Base-by-base conservation (phyloP, 345 rosid genomes). In the Hibiscus syriacus region DNA sequence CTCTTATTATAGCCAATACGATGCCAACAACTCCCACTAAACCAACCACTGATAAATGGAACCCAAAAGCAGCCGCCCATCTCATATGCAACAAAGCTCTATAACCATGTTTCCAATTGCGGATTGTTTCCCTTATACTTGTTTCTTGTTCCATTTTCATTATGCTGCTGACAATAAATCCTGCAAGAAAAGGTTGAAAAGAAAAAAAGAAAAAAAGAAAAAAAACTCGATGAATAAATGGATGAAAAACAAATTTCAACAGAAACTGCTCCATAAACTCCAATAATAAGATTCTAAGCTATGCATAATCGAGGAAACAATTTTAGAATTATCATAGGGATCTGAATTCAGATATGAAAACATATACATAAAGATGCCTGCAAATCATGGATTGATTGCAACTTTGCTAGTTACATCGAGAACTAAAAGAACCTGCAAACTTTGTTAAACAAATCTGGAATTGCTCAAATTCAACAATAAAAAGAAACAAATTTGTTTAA, bases 11-110 rank as follows among this genome's bases (percentile, higher is more conserved):
- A 63, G 84, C 90, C 19, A 79, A 72, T 4, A 75, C 52, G 67
- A 90, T 69, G 55, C 86, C 90, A 63, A 90, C 86, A 3, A 70
- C 79, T 34, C 90, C 89, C 50, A 83, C 46, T 49, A 87, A 54
- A 36, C 83, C 78, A n/a, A 79, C 90, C 39, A 84, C 68, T 2
- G 92, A 79, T 27, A 78, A 22, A 48, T 60, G 77, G 62, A 83
- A 54, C 67, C 77, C 82, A 45, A 84, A 68, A 71, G 82, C 66
- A 19, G 84, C 76, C 62, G 72, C 62, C 83, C 84, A 81, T 0
- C 74, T 75, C 30, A 68, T 7, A 27, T 62, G 61, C 6, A 22
- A 48, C 48, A 77, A 58, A 69, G 70, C 63, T 36, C 30, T 20
- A 32, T 23, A 66, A 26, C 77, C 74, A 70, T 61, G 46, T 49